phyloP scores from a whole-genome alignment of 2,329 filamentous ascomycete species.

The Aspergillus brunneoviolaceus region DNA sequence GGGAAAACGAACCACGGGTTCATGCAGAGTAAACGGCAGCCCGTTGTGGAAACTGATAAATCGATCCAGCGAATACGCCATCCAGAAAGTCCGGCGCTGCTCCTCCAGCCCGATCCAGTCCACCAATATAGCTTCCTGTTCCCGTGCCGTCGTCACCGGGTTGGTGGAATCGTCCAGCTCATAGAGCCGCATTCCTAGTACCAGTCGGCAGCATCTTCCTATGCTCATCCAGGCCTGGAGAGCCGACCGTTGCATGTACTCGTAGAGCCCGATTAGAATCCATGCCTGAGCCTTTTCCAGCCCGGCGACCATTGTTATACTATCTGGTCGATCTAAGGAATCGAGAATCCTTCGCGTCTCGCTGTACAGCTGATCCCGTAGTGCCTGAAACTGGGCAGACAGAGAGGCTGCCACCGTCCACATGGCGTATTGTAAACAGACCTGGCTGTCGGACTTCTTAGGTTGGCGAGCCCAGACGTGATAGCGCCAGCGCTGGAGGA shows the following conservation, averaged over 20 bases:
- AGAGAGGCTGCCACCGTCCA: conserved; percentile 37
- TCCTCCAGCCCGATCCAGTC: conserved; percentile 37
- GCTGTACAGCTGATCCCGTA: conserved; percentile 27
- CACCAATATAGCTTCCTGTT: conserved; percentile 13
- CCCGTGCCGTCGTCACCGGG: conserved; percentile 14
- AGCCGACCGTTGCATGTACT: conserved; percentile 36
- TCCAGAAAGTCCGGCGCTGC: conserved; percentile 41
- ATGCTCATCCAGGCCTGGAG: conserved; percentile 39
- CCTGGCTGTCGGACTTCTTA: conserved; percentile 17
- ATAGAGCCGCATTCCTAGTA: conserved; percentile 37
- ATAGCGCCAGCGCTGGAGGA: conserved; percentile 31
- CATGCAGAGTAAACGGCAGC: conserved; percentile 31
- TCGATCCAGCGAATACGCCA: conserved; percentile 41
- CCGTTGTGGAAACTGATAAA: conserved; percentile 35
- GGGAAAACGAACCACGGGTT: conserved; percentile 22
- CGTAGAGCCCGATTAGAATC: conserved; percentile 40
- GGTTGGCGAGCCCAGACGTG: conserved; percentile 25
- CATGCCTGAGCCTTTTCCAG: conserved; percentile 40
- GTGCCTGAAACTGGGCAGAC: conserved; percentile 33
- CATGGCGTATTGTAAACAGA: conserved; percentile 38
- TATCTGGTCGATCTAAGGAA: conserved; percentile 13
- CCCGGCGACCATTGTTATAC: conserved; percentile 9
- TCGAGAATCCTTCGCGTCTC: conserved; percentile 29
- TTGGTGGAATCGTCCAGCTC: conserved; percentile 33
- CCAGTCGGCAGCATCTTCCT: conserved; percentile 38